Evolutionary conservation across 2,329 filamentous ascomycete genomes (phyloP).

Genomic region (Trichoderma endophyticum): DNA sequence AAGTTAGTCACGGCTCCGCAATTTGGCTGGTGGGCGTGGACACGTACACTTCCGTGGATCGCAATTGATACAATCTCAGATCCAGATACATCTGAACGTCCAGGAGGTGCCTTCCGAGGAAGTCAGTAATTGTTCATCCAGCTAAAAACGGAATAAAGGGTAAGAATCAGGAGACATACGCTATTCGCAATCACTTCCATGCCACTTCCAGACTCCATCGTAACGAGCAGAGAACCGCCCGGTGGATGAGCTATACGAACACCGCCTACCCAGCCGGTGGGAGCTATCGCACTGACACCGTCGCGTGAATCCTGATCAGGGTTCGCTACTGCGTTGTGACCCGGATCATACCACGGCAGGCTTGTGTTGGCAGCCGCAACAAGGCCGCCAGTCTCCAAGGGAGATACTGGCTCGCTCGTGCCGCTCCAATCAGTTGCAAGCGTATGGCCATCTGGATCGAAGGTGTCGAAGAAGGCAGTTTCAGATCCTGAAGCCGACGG

Average conservation of each 20-base stretch:
- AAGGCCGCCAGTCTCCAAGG: neutral
- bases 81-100: conserved; percentile 10
- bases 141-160: neutral
- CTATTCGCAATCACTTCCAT: conserved; percentile 13
- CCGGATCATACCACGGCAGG: conserved; percentile 13
- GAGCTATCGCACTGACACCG: neutral
- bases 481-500: neutral
- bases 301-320: neutral
- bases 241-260: neutral
- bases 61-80: conserved; percentile 17
- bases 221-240: neutral
- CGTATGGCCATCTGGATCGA: neutral
- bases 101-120: conserved; percentile 22
- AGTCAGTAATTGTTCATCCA: conserved; percentile 21
- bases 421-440: conserved; percentile 6
- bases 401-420: neutral
- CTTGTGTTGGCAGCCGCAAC: neutral
- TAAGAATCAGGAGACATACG: conserved; percentile 20
- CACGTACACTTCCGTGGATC: conserved; percentile 22
- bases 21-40: neutral
- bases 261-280: neutral
- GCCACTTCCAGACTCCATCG: neutral
- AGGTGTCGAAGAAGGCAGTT: neutral
- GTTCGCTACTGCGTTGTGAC: neutral
- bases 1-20: conserved; percentile 13